Percentiles rank a stretch among this genome's conserved stretches.
Conservation (phyloP, 163 green algal genomes). For the Picocystis sp. region DNA sequence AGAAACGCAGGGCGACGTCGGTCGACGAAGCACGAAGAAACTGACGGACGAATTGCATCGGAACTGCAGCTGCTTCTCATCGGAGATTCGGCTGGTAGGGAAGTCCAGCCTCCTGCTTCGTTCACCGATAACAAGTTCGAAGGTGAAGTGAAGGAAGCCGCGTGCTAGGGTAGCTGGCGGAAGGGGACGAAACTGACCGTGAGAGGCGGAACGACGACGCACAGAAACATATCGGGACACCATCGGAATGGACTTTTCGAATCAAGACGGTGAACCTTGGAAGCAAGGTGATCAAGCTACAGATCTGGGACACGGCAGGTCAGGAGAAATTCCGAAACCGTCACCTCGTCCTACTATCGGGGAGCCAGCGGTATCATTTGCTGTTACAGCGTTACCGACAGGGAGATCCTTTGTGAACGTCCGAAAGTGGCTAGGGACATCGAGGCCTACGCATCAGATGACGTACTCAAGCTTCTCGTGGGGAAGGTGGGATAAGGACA, state of each 20-base stretch:
- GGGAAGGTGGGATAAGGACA: conserved; percentile 96
- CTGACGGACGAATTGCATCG: no score
- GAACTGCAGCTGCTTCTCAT: conserved; percentile 74
- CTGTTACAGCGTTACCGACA: conserved; percentile 93
- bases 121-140: conserved; percentile 96
- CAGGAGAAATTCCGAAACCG: conserved; percentile 95
- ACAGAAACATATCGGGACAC: not conserved
- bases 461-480: conserved; percentile 88
- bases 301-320: conserved; percentile 98
- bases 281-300: conserved; percentile 86
- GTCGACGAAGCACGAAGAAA: no score
- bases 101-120: conserved; percentile 90
- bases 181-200: no score
- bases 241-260: conserved; percentile 89
- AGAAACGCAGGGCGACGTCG: no score
- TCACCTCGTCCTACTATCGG: conserved; percentile 95
- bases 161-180: not conserved
- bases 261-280: conserved; percentile 92
- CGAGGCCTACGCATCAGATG: conserved; percentile 82
- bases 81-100: conserved; percentile 83
- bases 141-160: conserved; percentile 89
- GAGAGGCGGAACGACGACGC: not conserved
- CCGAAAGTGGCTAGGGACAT: conserved; percentile 96
- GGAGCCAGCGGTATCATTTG: conserved; percentile 92
- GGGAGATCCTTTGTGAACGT: conserved; percentile 94